These are phyloP conservation scores for Kandelia obovata DNA, from an alignment of 345 rosid species.

Conservation along the genomic window DNA sequence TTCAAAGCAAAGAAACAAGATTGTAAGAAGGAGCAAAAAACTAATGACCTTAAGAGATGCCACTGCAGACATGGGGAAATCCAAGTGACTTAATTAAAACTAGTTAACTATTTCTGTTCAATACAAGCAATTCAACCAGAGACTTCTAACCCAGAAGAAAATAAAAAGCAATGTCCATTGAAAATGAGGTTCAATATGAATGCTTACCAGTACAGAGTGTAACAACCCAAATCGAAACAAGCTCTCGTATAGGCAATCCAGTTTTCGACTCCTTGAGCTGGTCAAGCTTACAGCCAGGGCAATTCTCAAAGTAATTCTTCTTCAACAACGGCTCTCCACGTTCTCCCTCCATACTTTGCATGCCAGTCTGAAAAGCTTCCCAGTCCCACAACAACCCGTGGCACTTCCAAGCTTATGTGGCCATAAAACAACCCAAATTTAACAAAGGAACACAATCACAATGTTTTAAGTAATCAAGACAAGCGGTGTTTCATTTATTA, in stretches of 20 bases:
- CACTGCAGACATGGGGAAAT: not conserved
- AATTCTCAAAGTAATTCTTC: constrained; percentile 57
- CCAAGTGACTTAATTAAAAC: not conserved
- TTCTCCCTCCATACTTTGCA: constrained; percentile 9
- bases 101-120: not conserved
- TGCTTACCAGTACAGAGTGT: constrained; percentile 59
- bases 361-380: not conserved
- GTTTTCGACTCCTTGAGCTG: constrained; percentile 42
- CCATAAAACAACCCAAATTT: not conserved
- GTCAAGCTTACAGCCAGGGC: constrained; percentile 83
- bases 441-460: too few species aligned
- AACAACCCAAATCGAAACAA: constrained; percentile 64
- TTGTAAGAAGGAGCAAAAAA: not conserved
- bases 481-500: too few species aligned
- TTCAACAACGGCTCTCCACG: constrained; percentile 43
- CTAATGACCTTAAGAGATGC: not conserved
- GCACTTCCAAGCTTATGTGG: not conserved
- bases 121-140: too few species aligned
- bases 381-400: not conserved
- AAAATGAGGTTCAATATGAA: not conserved
- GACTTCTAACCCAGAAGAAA: too few species aligned
- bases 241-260: constrained; percentile 59
- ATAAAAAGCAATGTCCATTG: not conserved
- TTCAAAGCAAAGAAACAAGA: not conserved
- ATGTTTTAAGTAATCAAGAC: too few species aligned